Conservation (phyloP, 805 yeast species). For the Metschnikowia vanudenii region DNA sequence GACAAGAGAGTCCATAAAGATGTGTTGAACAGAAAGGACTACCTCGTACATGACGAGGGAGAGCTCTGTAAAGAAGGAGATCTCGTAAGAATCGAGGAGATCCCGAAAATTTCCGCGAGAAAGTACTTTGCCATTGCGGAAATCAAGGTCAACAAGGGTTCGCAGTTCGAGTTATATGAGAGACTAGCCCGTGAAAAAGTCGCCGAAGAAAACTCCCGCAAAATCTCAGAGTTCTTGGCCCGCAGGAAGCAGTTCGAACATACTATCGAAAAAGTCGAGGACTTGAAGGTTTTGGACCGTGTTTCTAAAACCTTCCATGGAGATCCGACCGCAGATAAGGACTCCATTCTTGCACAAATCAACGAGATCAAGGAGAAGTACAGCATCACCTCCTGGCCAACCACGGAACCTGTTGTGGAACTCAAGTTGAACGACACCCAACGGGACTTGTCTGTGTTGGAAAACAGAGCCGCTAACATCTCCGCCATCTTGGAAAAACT, state of each 20-base stretch:
- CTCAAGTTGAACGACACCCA: conserved; percentile 30
- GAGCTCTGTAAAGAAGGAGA: conserved; percentile 93
- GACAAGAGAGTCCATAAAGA: conserved; percentile 73
- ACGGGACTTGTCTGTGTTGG: conserved; percentile 28
- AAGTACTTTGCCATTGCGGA: conserved; percentile 92
- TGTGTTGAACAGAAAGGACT: conserved; percentile 74
- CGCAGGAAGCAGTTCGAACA: conserved; percentile 34
- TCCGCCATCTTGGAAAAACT: conserved; percentile 37
- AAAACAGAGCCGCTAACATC: conserved; percentile 35
- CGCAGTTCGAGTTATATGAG: conserved; percentile 81
- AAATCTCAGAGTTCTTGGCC: conserved; percentile 52
- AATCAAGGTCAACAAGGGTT: conserved; percentile 84
- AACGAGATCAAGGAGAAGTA: conserved; percentile 38
- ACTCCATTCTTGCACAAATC: conserved; percentile 29
- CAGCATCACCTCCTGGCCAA: conserved; percentile 41
- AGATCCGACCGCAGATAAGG: conserved; percentile 24
- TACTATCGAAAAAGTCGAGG: conserved; percentile 36
- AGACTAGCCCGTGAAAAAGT: conserved; percentile 69
- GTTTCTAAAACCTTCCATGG: conserved; percentile 27
- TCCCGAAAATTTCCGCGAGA: conserved; percentile 78
- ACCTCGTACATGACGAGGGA: conserved; percentile 90
- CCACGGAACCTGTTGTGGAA: conserved; percentile 38
- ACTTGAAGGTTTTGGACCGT: conserved; percentile 36
- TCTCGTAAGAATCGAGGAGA: conserved; percentile 86
- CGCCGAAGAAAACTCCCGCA: conserved; percentile 58